These are phyloP conservation scores for Quercus mongolica DNA, from an alignment of 306 rosid genomes.

Conservation along the genomic window DNA sequence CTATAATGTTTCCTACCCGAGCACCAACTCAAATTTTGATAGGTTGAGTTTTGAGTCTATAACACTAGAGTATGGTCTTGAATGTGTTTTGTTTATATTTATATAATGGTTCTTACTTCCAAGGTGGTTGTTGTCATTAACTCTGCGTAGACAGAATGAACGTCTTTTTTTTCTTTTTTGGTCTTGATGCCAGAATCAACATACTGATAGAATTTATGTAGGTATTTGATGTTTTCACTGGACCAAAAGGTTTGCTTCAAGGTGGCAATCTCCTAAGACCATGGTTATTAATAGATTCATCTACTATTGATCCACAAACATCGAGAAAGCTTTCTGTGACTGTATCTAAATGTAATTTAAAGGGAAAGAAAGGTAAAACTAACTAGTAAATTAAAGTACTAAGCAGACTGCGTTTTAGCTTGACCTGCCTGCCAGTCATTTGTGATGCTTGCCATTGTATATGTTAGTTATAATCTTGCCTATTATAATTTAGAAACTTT, in stretches of 20 bases:
- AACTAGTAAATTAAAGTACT: constrained; percentile 7
- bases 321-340: constrained; percentile 70
- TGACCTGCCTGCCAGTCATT: neutral
- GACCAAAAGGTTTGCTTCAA: constrained; percentile 81
- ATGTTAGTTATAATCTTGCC: neutral
- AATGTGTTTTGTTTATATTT: neutral
- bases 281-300: constrained; percentile 82
- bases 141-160: neutral
- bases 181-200: constrained; percentile 31
- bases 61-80: neutral
- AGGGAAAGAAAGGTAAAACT: constrained; percentile 61
- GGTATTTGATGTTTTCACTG: constrained; percentile 83
- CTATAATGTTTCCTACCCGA: neutral
- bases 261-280: constrained; percentile 71
- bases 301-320: constrained; percentile 89
- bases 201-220: constrained; percentile 37
- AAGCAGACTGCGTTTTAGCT: constrained; percentile 15
- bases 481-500: neutral
- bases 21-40: neutral
- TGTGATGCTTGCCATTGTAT: neutral
- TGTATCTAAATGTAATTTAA: constrained; percentile 57
- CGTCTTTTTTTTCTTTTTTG: neutral
- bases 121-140: neutral
- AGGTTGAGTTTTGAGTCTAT: neutral
- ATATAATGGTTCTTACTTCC: neutral